Evolutionary conservation across 805 yeast species (phyloP).

Genomic region (Myxozyma neotropica): DNA sequence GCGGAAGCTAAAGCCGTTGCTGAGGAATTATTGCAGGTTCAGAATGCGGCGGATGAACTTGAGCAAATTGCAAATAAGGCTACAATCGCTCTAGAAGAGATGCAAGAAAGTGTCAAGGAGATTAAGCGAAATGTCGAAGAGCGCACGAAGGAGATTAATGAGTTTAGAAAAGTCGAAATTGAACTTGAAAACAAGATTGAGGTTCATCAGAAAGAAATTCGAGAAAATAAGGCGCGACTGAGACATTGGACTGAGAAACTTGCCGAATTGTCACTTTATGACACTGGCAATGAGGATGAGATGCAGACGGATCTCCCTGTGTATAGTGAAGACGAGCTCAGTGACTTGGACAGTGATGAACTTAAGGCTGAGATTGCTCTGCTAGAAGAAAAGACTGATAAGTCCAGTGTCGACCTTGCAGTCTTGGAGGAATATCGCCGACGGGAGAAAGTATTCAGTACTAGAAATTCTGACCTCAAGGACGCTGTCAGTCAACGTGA

Average conservation of each 20-base stretch:
- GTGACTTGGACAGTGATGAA: conserved; percentile 50
- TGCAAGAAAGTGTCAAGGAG: conserved; percentile 40
- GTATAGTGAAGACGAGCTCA: conserved; percentile 56
- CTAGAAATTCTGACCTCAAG: conserved; percentile 67
- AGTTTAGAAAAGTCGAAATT: conserved; percentile 63
- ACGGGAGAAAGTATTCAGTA: conserved; percentile 63
- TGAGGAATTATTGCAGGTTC: conserved; percentile 46
- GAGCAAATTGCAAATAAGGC: conserved; percentile 34
- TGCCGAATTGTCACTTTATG: conserved; percentile 49
- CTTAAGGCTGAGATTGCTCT: conserved; percentile 56
- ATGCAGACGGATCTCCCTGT: conserved; percentile 44
- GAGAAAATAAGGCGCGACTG: conserved; percentile 47
- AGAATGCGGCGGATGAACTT: conserved; percentile 37
- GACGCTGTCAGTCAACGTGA: conserved; percentile 70
- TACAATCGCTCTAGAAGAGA: conserved; percentile 30
- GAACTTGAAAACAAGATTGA: conserved; percentile 68
- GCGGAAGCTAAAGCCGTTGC: conserved; percentile 44
- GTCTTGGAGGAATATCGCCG: conserved; percentile 74
- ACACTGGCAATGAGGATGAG: conserved; percentile 44
- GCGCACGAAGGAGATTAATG: conserved; percentile 52
- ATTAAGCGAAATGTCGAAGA: conserved; percentile 48
- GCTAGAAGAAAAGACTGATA: conserved; percentile 58
- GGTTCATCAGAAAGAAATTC: conserved; percentile 51
- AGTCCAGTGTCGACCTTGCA: conserved; percentile 68
- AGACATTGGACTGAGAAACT: conserved; percentile 46